phyloP scores from a whole-genome alignment of 202 grass and related monocot genomes.

The Bolboschoenoplectus hybrid region DNA sequence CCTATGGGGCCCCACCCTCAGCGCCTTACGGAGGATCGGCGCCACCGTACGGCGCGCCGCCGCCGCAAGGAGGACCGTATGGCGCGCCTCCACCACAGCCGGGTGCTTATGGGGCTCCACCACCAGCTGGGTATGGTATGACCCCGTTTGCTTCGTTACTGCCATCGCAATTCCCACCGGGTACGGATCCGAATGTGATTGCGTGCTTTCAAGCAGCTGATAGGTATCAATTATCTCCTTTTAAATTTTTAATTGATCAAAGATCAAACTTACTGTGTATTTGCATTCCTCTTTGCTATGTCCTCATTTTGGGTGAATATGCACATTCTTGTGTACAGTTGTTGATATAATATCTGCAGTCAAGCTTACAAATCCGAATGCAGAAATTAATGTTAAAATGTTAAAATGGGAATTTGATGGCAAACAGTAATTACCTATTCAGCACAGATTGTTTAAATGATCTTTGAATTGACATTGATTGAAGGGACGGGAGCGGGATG shows the following conservation, averaged over 20 bases:
- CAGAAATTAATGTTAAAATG: not conserved
- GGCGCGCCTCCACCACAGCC: conserved; percentile 22
- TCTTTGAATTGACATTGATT: conserved; percentile 25
- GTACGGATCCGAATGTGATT: conserved; percentile 82
- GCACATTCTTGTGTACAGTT: not conserved
- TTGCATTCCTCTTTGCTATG: not conserved
- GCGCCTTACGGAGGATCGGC: conserved; percentile 28
- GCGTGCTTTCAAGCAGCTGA: conserved; percentile 91
- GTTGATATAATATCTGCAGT: not conserved
- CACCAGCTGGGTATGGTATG: conserved; percentile 40
- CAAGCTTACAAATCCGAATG: not conserved
- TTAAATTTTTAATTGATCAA: not conserved
- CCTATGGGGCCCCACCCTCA: conserved; percentile 29
- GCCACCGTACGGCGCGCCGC: not conserved
- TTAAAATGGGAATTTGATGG: not conserved
- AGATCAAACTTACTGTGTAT: not conserved
- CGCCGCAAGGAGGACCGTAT: not conserved
- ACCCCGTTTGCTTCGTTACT: conserved; percentile 70
- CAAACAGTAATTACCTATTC: not conserved
- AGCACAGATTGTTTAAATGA: not conserved
- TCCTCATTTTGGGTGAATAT: not conserved
- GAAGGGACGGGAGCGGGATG: conserved; percentile 73
- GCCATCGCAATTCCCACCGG: conserved; percentile 68
- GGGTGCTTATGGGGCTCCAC: conserved; percentile 32
- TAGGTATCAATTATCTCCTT: conserved; percentile 26